Percentiles rank a stretch among this genome's conserved stretches.
These are phyloP conservation scores for Epichloe uncinata DNA, from an alignment of 2,329 filamentous ascomycete genomes.

Conservation along the genomic window DNA sequence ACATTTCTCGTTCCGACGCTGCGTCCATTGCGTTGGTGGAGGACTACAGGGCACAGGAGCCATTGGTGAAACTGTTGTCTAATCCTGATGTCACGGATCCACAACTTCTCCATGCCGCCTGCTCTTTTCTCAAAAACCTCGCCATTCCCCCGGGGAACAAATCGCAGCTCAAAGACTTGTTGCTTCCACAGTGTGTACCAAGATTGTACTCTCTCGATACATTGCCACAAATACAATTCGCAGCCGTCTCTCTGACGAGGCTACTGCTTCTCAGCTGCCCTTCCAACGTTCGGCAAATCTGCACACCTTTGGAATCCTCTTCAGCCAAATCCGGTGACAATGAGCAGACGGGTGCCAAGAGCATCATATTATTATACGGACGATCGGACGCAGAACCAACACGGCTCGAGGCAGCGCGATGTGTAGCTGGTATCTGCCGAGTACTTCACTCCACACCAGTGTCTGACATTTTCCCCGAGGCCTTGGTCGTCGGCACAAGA, in stretches of 20 bases:
- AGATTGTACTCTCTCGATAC: slow-evolving; percentile 40
- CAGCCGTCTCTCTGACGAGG: slow-evolving; percentile 43
- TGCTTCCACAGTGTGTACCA: slow-evolving; percentile 33
- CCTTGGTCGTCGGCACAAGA: neutral
- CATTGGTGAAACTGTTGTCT: slow-evolving; percentile 32
- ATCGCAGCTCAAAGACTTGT: slow-evolving; percentile 31
- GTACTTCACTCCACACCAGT: slow-evolving; percentile 33
- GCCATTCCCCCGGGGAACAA: slow-evolving; percentile 46
- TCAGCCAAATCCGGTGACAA: slow-evolving; percentile 3
- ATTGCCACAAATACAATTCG: slow-evolving; percentile 43
- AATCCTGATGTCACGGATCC: slow-evolving; percentile 26
- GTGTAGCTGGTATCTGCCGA: slow-evolving; percentile 38
- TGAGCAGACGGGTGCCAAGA: slow-evolving; percentile 22
- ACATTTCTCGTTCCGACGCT: slow-evolving; percentile 46
- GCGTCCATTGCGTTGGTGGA: slow-evolving; percentile 37
- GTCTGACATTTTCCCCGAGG: slow-evolving; percentile 19
- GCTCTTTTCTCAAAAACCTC: slow-evolving; percentile 53
- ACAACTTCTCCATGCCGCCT: slow-evolving; percentile 41
- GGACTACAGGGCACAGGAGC: slow-evolving; percentile 24
- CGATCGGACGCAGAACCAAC: slow-evolving; percentile 35
- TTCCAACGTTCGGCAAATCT: slow-evolving; percentile 37
- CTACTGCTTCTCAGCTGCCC: slow-evolving; percentile 41
- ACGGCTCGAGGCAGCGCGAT: slow-evolving; percentile 45
- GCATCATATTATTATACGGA: slow-evolving; percentile 24
- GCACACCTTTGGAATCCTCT: slow-evolving; percentile 24